These are phyloP conservation scores for Prosopis cineraria DNA, from an alignment of 306 rosid species.

Conservation along the genomic window DNA sequence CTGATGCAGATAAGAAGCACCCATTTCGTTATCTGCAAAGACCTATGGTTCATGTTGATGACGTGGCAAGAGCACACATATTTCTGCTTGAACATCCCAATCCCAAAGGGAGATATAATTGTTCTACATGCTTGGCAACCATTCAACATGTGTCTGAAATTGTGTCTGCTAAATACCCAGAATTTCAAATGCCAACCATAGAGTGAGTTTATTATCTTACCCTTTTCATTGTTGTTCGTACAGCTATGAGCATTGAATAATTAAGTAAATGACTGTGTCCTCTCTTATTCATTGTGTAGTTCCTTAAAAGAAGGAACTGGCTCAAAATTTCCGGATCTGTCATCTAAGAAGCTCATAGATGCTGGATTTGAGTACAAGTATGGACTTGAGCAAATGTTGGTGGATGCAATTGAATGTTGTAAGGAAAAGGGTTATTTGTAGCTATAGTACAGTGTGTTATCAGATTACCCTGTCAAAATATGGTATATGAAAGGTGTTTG, in stretches of 20 bases:
- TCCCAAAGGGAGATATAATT: slow-evolving; percentile 63
- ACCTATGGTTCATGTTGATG: slow-evolving; percentile 62
- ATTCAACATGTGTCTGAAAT: slow-evolving; percentile 38
- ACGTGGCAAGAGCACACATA: slow-evolving; percentile 60
- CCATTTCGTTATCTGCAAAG: neutral
- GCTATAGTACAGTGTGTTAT: too few relatives aligned
- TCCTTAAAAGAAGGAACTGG: neutral
- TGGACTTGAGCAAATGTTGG: neutral
- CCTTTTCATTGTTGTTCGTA: too few relatives aligned
- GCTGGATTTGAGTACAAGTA: neutral
- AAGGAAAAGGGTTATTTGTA: neutral
- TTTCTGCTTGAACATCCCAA: slow-evolving; percentile 56
- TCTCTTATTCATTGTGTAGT: neutral
- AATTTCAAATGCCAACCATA: slow-evolving; percentile 29
- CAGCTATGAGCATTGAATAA: too few relatives aligned
- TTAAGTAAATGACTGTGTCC: neutral
- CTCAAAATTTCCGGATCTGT: neutral
- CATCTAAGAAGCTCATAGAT: slow-evolving; percentile 52
- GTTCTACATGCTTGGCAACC: slow-evolving; percentile 45
- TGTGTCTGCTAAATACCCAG: slow-evolving; percentile 51
- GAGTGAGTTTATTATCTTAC: slow-evolving; percentile 29
- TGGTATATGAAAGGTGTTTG: too few relatives aligned
- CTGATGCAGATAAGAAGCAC: slow-evolving; percentile 37
- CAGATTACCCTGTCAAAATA: too few relatives aligned
- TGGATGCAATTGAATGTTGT: neutral